These are phyloP conservation scores for Scedosporium dehoogii DNA, from an alignment of 2,329 filamentous ascomycete species.

Conservation along the genomic window DNA sequence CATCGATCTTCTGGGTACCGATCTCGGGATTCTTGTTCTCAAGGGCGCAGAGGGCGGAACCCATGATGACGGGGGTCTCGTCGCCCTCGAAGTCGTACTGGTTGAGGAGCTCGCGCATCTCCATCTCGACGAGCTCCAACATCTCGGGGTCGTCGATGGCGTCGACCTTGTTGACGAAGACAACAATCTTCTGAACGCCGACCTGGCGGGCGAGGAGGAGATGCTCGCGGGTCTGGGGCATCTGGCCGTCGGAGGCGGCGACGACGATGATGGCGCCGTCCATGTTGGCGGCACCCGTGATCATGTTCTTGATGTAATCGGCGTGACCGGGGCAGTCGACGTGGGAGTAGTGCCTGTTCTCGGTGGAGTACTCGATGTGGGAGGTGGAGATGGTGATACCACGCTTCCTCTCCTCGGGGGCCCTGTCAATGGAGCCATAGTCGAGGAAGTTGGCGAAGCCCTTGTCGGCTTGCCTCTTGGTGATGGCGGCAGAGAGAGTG, in stretches of 20 bases:
- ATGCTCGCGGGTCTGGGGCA: conserved; percentile 99
- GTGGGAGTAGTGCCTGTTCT: conserved; percentile 93
- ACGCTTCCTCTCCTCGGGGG: conserved; percentile 97
- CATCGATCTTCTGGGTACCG: conserved; percentile 78
- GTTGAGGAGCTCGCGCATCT: conserved; percentile 94
- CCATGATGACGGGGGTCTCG: conserved; percentile 93
- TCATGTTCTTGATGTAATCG: conserved; percentile 99
- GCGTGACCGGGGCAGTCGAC: conserved; percentile 99
- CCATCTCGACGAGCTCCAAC: conserved; percentile 99
- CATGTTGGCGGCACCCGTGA: conserved; percentile 98
- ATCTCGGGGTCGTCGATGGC: conserved; percentile 96
- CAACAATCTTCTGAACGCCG: conserved; percentile 94
- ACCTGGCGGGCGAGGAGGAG: conserved; percentile 95
- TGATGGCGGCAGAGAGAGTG: conserved; percentile 96
- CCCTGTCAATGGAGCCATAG: conserved; percentile 97
- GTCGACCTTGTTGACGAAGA: conserved; percentile 99
- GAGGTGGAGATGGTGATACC: conserved; percentile 99
- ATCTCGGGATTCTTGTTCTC: conserved; percentile 82
- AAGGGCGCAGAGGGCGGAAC: conserved; percentile 89
- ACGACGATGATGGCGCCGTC: conserved; percentile 98
- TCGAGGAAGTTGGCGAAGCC: conserved; percentile 91
- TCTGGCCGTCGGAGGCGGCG: conserved; percentile 95
- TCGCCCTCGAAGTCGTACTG: conserved; percentile 97
- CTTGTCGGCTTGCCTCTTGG: conserved; percentile 94
- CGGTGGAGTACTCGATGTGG: conserved; percentile 97